Evolutionary conservation across 345 rosid genomes (phyloP).

Genomic region (Lenwebbia sp.): DNA sequence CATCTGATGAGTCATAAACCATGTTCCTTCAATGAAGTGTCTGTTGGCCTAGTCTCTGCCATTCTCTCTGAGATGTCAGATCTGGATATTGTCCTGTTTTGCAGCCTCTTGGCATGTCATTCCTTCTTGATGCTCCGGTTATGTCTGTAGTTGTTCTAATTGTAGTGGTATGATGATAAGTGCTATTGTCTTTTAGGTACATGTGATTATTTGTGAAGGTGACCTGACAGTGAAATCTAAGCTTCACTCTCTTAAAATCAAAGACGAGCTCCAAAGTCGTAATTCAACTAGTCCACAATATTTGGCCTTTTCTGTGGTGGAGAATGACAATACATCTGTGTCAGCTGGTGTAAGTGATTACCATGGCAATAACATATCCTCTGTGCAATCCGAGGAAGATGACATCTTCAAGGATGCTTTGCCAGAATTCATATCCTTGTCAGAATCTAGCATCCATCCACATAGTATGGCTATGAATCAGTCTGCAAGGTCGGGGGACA

Average conservation of each 20-base stretch:
- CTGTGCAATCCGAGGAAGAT: slow-evolving; percentile 55
- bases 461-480: slow-evolving; percentile 30
- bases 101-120: neutral
- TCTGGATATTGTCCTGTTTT: neutral
- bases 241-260: slow-evolving; percentile 84
- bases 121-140: neutral
- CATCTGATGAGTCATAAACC: neutral
- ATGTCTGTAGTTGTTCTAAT: neutral
- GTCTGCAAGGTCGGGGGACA: slow-evolving; percentile 26
- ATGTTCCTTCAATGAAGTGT: neutral
- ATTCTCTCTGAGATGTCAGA: neutral
- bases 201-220: slow-evolving; percentile 53
- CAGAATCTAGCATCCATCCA: slow-evolving; percentile 43
- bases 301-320: slow-evolving; percentile 74
- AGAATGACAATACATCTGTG: slow-evolving; percentile 35
- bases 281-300: slow-evolving; percentile 42
- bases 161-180: neutral
- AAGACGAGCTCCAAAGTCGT: slow-evolving; percentile 81
- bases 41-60: neutral
- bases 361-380: slow-evolving; percentile 26
- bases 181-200: slow-evolving; percentile 36
- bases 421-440: slow-evolving; percentile 62
- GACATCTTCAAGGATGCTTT: slow-evolving; percentile 86
- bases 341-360: slow-evolving; percentile 18
- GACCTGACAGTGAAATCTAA: slow-evolving; percentile 69